phyloP scores from a whole-genome alignment of 2,329 filamentous ascomycete species.

The Phoma sp. region DNA sequence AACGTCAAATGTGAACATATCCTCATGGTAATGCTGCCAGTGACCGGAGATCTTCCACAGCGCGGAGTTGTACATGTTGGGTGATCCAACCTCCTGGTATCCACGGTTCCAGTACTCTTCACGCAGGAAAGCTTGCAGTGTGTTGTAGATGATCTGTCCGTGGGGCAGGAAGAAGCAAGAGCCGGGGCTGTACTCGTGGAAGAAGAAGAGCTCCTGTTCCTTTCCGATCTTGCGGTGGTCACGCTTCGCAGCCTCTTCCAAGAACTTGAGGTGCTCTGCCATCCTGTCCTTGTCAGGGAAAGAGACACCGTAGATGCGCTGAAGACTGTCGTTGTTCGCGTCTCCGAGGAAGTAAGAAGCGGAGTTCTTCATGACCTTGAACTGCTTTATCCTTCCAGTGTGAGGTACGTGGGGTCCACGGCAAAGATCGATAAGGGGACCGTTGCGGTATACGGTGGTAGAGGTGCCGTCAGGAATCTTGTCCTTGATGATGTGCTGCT shows the following conservation, averaged over 20 bases:
- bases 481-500: slow-evolving; percentile 95
- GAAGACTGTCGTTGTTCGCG: slow-evolving; percentile 90
- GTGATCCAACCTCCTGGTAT: slow-evolving; percentile 93
- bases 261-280: slow-evolving; percentile 89
- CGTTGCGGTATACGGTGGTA: slow-evolving; percentile 94
- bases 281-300: slow-evolving; percentile 98
- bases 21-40: slow-evolving; percentile 90
- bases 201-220: slow-evolving; percentile 98
- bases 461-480: slow-evolving; percentile 87
- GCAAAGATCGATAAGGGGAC: slow-evolving; percentile 93
- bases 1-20: slow-evolving; percentile 87
- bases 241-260: slow-evolving; percentile 97
- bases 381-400: slow-evolving; percentile 92
- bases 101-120: slow-evolving; percentile 91
- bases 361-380: slow-evolving; percentile 88
- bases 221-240: slow-evolving; percentile 93
- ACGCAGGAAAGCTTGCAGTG: slow-evolving; percentile 80
- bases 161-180: slow-evolving; percentile 92
- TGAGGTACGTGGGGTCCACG: slow-evolving; percentile 93
- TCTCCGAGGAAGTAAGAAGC: slow-evolving; percentile 94
- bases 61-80: slow-evolving; percentile 94
- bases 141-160: slow-evolving; percentile 92
- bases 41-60: slow-evolving; percentile 96
- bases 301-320: slow-evolving; percentile 95
- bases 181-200: slow-evolving; percentile 91